Evolutionary conservation across 441 rosid genomes (phyloP).

Genomic region (Manihot esculenta): DNA sequence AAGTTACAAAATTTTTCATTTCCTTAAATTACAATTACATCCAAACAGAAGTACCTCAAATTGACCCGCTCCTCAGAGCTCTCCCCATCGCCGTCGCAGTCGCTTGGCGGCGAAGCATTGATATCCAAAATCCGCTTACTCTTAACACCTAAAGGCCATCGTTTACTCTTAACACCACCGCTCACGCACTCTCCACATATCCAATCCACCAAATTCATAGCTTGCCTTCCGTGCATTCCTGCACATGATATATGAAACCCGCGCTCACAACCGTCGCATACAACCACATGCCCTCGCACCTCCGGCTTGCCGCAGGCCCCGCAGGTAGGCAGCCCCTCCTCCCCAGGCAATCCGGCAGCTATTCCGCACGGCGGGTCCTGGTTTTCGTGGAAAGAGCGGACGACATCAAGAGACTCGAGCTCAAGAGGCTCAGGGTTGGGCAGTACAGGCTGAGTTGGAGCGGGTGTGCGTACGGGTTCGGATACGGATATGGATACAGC

Average conservation of each 20-base stretch:
- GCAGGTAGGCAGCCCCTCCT: conserved; percentile 37
- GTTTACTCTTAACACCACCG: conserved; percentile 60
- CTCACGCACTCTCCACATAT: conserved; percentile 58
- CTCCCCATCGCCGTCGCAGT: conserved; percentile 54
- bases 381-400: conserved; percentile 53
- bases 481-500: conserved; percentile 20
- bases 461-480: conserved; percentile 17
- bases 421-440: conserved; percentile 25
- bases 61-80: conserved; percentile 33
- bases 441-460: neutral
- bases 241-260: conserved; percentile 66
- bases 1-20: neutral
- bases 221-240: conserved; percentile 34
- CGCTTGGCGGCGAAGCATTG: conserved; percentile 88
- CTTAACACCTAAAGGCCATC: conserved; percentile 85
- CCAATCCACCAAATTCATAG: conserved; percentile 56
- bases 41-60: conserved; percentile 44
- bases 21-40: neutral
- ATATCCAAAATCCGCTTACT: conserved; percentile 70
- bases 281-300: conserved; percentile 45
- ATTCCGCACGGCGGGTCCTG: conserved; percentile 51
- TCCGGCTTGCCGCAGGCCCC: conserved; percentile 60
- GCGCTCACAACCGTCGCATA: conserved; percentile 89
- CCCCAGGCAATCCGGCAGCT: conserved; percentile 40
- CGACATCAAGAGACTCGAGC: conserved; percentile 52